Base-by-base conservation (phyloP, 768 basidiomycete species). In the Termitomyces sp. region DNA sequence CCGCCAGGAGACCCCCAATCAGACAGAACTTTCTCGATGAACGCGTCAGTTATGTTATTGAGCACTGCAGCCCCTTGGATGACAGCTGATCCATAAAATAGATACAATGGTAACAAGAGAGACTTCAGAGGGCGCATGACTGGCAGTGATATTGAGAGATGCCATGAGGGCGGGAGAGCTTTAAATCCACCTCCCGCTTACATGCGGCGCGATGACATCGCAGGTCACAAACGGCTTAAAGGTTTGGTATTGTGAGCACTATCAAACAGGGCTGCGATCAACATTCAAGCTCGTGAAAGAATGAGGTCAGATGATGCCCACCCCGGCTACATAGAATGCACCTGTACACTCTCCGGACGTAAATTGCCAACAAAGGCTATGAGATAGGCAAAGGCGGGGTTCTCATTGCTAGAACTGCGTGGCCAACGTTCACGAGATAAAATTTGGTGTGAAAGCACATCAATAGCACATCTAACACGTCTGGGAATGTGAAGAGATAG, bases 1-100 rank as follows among this genome's bases (percentile, higher is more conserved):
- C 71, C 72, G 1, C 65, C 69, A 1, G 70, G 60, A 4, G 67
- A 63, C 19, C 66, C 63, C 66, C 66, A 71, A 5, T 65, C 66
- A 0, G 41, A 47, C 10, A 71, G 59, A 0, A 68, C 43, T 5
- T 62, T 35, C 11, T 64, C 38, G 31, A 73, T 66, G 35, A 65
- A 69, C 5, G 58, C 48, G 27, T 69, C 66, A 12, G 64, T 53
- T 5, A 45, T 49, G 3, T 63, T 23, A 23, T 57, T 67, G 23
- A 70, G 56, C 10, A 69, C 51, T 25, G 29, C 16, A 17, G 19
- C 23, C n/a, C 53, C 45, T 31, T 50, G 58, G 19, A 47, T 42
- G 11, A 38, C 25, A 32, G 41, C n/a, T 19, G 37, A 10, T 14
- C 4, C 31, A 55, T 55, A 40, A 1, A 55, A 27, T 1, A 61